Percentiles rank a stretch among this genome's conserved stretches.
Evolutionary conservation across 1,139 yeast genomes (phyloP).

Genomic region (Nadsonia commutata): DNA sequence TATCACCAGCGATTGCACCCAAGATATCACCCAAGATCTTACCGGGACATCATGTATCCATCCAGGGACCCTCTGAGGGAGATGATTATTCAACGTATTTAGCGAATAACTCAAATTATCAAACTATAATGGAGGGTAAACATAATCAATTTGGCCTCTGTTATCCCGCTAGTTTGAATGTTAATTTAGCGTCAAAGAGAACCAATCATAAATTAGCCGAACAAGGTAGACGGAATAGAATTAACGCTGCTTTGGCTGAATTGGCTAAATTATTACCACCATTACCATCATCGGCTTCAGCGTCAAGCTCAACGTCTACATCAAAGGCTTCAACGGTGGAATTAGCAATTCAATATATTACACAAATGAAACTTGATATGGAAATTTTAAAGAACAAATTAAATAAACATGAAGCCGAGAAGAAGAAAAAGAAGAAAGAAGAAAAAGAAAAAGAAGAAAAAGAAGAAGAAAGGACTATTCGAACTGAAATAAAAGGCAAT

Average conservation of each 20-base stretch:
- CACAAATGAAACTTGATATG: conserved; percentile 32
- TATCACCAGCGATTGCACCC: conserved; percentile 13
- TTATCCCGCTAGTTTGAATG: conserved; percentile 26
- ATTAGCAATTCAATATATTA: conserved; percentile 60
- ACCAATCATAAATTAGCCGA: conserved; percentile 89
- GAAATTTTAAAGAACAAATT: neutral
- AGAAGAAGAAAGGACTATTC: too few relatives aligned
- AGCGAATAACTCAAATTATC: conserved; percentile 29
- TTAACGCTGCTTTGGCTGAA: conserved; percentile 75
- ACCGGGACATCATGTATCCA: too few relatives aligned
- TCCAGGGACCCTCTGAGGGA: conserved; percentile 1
- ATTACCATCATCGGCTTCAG: conserved; percentile 21
- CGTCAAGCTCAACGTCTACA: conserved; percentile 29
- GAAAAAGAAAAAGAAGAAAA: too few relatives aligned
- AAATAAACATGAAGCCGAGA: too few relatives aligned
- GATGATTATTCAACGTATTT: conserved; percentile 20
- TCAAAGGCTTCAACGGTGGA: conserved; percentile 90
- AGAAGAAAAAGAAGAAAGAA: too few relatives aligned
- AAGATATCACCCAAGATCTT: conserved; percentile 13
- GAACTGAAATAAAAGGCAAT: too few relatives aligned
- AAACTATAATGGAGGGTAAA: conserved; percentile 30
- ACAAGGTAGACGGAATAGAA: conserved; percentile 86
- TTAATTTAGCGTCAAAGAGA: conserved; percentile 27
- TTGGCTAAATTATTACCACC: conserved; percentile 45
- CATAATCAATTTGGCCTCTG: conserved; percentile 27